Percentiles rank a stretch among this genome's conserved stretches.
phyloP scores from a whole-genome alignment of 805 yeast genomes.

The Metschnikowia koreensis region DNA sequence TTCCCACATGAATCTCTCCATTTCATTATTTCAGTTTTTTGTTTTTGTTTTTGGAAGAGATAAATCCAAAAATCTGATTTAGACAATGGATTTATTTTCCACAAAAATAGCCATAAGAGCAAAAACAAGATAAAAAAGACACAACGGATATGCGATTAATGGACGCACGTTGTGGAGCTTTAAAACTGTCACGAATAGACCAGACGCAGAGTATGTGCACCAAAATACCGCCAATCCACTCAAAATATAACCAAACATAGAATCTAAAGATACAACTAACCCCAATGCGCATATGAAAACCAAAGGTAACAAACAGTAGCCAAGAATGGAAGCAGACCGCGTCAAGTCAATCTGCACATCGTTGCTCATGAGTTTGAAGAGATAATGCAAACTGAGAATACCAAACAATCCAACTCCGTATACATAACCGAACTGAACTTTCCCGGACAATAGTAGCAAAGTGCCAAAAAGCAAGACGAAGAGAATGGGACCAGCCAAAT shows the following conservation, averaged over 20 bases:
- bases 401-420: conserved; percentile 96
- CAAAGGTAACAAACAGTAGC: conserved; percentile 89
- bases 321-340: conserved; percentile 87
- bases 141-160: conserved; percentile 89
- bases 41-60: neutral
- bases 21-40: neutral
- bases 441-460: conserved; percentile 79
- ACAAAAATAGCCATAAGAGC: conserved; percentile 93
- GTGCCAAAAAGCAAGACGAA: conserved; percentile 88
- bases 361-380: conserved; percentile 85
- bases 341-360: conserved; percentile 52
- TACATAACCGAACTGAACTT: conserved; percentile 93
- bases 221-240: conserved; percentile 71
- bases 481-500: conserved; percentile 90
- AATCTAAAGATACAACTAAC: conserved; percentile 66
- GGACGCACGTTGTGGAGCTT: conserved; percentile 83
- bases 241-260: conserved; percentile 66
- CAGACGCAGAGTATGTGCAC: conserved; percentile 94
- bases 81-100: conserved; percentile 28
- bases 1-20: too few relatives aligned
- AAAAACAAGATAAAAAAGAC: conserved; percentile 88
- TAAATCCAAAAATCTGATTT: neutral
- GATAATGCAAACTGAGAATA: conserved; percentile 74
- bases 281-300: conserved; percentile 75
- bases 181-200: conserved; percentile 83